Evolutionary conservation across 331 rosid genomes (phyloP), one percentile per base, ranked within the genome.

Genomic region (Rhamnella rubrinervis): DNA sequence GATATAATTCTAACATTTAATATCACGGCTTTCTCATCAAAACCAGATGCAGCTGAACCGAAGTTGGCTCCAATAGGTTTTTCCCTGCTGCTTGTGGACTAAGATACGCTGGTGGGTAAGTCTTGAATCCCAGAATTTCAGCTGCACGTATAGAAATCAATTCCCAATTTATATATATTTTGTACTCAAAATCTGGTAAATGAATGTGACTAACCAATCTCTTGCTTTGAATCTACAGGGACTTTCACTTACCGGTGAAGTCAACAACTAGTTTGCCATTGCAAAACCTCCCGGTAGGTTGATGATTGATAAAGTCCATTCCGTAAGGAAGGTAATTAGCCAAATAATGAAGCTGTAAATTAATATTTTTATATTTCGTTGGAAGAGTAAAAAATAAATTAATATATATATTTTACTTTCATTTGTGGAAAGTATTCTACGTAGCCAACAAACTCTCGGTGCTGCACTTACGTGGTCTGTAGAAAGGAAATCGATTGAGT

Each of bases 1-100:
- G n/a, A 49, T 49, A 12, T 12, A 9, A 47, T 53, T 17, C 20
- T 82, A 79, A 95, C 98, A 77, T 73, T 91, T 69, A 80, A 68
- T 55, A 0, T 15, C 57, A 95, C 95, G 75, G 98, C 96, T 26
- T 70, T 83, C 70, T 95, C 93, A 71, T 95, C 97, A 65, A 87
- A 95, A 73, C 97, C 97, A 8, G 98, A 89, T 38, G 85, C 97
- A 80, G 97, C 99, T 21, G 99, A 95, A 73, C 96, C 99, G 71
- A 95, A 95, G 83, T 95, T 95, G 55, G 86, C 93, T 68, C 99
- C 99, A 58, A 77, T 71, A 95, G 99, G 76, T 89, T 91, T 68
- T 91, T 87, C 77, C 97, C 97, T 35, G 99, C 81, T 55, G 93
- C 97, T 71, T 87, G 89, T 35, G 96, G 93, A 85, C 99, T 95